These are phyloP conservation scores for Saturnispora gosingensis DNA, from an alignment of 805 yeast species.

Conservation along the genomic window DNA sequence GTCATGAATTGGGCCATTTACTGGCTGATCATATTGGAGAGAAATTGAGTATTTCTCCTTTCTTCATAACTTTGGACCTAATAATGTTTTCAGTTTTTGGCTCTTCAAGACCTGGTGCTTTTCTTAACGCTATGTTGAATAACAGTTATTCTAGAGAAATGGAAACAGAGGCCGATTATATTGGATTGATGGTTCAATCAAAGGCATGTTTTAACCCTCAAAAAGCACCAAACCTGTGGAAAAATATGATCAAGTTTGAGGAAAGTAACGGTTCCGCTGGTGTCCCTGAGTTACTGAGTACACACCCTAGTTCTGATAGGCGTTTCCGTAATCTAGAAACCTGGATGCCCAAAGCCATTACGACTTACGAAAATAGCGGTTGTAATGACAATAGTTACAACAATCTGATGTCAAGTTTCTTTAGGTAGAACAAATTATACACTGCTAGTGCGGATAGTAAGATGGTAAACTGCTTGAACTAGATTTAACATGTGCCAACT, in stretches of 20 bases:
- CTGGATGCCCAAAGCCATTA: slow-evolving; percentile 58
- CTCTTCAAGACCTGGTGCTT: slow-evolving; percentile 38
- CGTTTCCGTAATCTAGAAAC: slow-evolving; percentile 58
- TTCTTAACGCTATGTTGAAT: slow-evolving; percentile 47
- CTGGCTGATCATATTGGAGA: slow-evolving; percentile 89
- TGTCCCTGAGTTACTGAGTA: slow-evolving; percentile 58
- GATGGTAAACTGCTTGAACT: slow-evolving; percentile 2
- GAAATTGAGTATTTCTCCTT: slow-evolving; percentile 66
- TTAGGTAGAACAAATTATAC: neutral
- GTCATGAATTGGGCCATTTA: slow-evolving; percentile 93
- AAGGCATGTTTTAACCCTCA: slow-evolving; percentile 76
- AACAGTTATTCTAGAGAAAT: slow-evolving; percentile 85
- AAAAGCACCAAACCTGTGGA: slow-evolving; percentile 74
- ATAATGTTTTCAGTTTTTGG: slow-evolving; percentile 56
- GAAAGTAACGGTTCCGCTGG: slow-evolving; percentile 23
- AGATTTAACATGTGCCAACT: neutral
- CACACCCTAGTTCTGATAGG: slow-evolving; percentile 80
- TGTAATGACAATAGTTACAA: slow-evolving; percentile 22
- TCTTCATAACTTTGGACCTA: slow-evolving; percentile 47
- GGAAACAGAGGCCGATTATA: slow-evolving; percentile 95
- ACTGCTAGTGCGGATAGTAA: neutral
- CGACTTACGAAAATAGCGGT: slow-evolving; percentile 32
- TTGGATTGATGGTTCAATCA: slow-evolving; percentile 88
- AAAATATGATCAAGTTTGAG: slow-evolving; percentile 58
- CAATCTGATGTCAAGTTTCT: neutral